phyloP scores from a whole-genome alignment of 345 rosid genomes.

The Lepidium didymum region DNA sequence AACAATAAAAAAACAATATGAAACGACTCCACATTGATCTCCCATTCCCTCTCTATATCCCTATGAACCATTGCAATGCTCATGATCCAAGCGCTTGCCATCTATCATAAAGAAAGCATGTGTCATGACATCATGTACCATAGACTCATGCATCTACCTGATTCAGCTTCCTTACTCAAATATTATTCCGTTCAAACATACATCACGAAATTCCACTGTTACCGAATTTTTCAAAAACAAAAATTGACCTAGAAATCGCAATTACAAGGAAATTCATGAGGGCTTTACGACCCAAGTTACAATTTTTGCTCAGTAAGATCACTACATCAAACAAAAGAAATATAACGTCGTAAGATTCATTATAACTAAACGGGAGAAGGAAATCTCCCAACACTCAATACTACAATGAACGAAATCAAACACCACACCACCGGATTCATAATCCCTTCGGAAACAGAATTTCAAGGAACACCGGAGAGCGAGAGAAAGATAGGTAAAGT shows the following conservation, averaged over 20 bases:
- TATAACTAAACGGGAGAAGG: neutral
- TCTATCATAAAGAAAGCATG: conserved; percentile 95
- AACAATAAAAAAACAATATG: conserved; percentile 42
- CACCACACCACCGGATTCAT: neutral
- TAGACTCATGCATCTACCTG: conserved; percentile 55
- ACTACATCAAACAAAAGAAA: neutral
- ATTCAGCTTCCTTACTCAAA: conserved; percentile 33
- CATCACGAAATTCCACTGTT: neutral
- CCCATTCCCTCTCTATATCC: conserved; percentile 89
- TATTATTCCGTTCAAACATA: neutral
- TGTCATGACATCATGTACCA: conserved; percentile 75
- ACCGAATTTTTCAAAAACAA: neutral
- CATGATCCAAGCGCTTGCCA: conserved; percentile 94
- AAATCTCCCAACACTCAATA: neutral
- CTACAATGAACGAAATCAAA: neutral
- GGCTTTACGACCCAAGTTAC: neutral
- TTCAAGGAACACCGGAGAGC: neutral
- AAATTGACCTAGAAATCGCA: neutral
- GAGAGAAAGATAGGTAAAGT: neutral
- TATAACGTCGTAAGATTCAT: neutral
- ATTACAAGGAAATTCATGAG: neutral
- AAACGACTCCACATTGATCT: conserved; percentile 70
- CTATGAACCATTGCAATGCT: conserved; percentile 94
- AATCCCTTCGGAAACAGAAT: neutral
- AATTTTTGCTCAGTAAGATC: neutral